phyloP scores from a whole-genome alignment of 2,329 filamentous ascomycete species.

The Cladobotryum mycophilum region DNA sequence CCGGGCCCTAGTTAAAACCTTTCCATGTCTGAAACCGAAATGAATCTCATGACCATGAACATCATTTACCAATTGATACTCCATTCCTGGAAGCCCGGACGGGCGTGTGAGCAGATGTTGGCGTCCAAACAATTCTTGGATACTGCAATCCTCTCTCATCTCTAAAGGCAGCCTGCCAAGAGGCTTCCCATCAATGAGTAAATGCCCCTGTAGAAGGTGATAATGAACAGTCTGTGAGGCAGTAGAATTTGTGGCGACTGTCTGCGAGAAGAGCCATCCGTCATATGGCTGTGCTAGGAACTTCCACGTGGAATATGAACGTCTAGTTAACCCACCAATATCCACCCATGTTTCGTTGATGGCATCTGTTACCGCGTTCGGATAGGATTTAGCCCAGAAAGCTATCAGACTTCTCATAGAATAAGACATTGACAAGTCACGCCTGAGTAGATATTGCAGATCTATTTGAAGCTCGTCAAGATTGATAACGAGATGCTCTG shows the following conservation, averaged over 20 bases:
- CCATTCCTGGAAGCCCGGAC: conserved; percentile 47
- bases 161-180: conserved; percentile 43
- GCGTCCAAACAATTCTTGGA: conserved; percentile 48
- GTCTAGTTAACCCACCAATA: not conserved
- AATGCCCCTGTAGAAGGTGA: conserved; percentile 24
- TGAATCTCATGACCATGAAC: conserved; percentile 36
- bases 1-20: conserved; percentile 18
- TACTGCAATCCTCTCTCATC: conserved; percentile 35
- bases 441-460: conserved; percentile 11
- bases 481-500: conserved; percentile 18
- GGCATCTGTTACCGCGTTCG: not conserved
- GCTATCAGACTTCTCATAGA: conserved; percentile 2
- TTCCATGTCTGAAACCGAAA: not conserved
- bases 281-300: no score
- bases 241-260: no score
- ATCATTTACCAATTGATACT: conserved; percentile 33
- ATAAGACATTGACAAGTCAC: conserved; percentile 15
- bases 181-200: conserved; percentile 31
- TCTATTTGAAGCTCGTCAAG: conserved; percentile 8
- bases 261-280: no score
- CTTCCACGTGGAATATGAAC: no score
- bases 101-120: conserved; percentile 47
- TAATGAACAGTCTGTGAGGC: conserved; percentile 24
- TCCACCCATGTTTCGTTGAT: conserved; percentile 15
- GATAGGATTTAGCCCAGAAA: not conserved